Evolutionary conservation across 78 protist genomes (phyloP).

Genomic region (Dictyostelium citrinum): DNA sequence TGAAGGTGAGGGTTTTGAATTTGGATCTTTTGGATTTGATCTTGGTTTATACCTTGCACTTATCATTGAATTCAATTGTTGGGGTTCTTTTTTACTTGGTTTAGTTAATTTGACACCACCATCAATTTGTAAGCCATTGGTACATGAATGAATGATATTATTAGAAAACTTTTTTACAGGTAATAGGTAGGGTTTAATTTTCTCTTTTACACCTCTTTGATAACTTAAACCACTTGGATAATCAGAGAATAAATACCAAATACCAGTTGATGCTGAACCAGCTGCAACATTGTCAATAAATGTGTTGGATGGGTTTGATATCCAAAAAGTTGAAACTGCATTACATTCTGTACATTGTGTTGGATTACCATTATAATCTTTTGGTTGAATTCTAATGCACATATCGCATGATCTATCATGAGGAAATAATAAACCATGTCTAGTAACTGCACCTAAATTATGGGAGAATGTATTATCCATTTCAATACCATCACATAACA

Average conservation of each 20-base stretch:
- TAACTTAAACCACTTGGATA: constrained; percentile 28
- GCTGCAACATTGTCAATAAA: constrained; percentile 32
- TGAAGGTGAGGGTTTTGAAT: background rate
- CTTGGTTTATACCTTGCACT: constrained; percentile 31
- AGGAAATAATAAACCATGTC: constrained; percentile 20
- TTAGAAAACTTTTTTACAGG: background rate
- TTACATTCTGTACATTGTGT: constrained; percentile 32
- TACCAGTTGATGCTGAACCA: constrained; percentile 29
- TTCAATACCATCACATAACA: constrained; percentile 81
- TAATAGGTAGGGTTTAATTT: background rate
- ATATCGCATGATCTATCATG: constrained; percentile 57
- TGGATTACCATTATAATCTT: constrained; percentile 57
- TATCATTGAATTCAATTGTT: background rate
- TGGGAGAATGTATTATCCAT: background rate
- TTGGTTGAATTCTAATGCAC: constrained; percentile 1
- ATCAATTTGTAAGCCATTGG: constrained; percentile 6
- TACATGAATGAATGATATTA: constrained; percentile 22
- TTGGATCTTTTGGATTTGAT: background rate
- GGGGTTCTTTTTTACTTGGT: background rate
- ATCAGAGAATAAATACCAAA: constrained; percentile 60
- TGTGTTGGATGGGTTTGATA: constrained; percentile 28
- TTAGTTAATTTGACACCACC: background rate
- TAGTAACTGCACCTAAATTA: constrained; percentile 38
- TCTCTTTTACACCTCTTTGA: background rate
- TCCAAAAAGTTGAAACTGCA: constrained; percentile 69